Evolutionary conservation across 2,329 filamentous ascomycete species (phyloP).

Genomic region (Boeremia exigua): DNA sequence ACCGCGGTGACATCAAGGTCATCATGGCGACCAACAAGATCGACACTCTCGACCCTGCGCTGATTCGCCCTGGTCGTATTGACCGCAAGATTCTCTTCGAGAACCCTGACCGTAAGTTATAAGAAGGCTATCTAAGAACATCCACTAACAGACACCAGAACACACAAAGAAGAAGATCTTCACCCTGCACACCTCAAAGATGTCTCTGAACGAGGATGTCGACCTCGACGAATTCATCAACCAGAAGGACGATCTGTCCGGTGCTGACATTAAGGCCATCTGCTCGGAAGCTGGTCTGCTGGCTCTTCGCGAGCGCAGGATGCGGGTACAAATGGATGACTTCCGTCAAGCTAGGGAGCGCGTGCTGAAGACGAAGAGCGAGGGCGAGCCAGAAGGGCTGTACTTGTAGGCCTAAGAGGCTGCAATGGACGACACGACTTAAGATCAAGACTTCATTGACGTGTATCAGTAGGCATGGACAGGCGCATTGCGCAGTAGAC

Average conservation of each 20-base stretch:
- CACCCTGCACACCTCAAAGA: constrained; percentile 96
- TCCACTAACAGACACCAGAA: constrained; percentile 70
- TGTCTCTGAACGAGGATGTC: constrained; percentile 95
- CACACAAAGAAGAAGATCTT: constrained; percentile 99
- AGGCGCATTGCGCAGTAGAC: constrained; percentile 1
- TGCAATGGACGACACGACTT: constrained; percentile 3
- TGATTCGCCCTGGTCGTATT: constrained; percentile 96
- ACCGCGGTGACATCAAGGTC: constrained; percentile 98
- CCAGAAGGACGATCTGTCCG: constrained; percentile 96
- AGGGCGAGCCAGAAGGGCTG: constrained; percentile 96
- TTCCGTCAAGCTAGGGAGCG: constrained; percentile 91
- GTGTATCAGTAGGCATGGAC: constrained; percentile 27
- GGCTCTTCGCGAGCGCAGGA: constrained; percentile 90
- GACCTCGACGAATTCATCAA: constrained; percentile 98
- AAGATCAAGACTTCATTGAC: constrained; percentile 16
- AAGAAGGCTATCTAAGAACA: not conserved
- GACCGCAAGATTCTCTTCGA: constrained; percentile 93
- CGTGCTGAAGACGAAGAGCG: constrained; percentile 97
- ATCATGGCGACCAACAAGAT: constrained; percentile 99
- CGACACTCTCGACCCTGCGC: constrained; percentile 91
- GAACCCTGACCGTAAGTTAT: constrained; percentile 68
- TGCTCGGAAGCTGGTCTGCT: constrained; percentile 96
- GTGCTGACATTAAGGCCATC: constrained; percentile 98
- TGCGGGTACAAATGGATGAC: constrained; percentile 99
- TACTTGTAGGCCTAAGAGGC: constrained; percentile 74